These are phyloP conservation scores for Megacollybia platyphylla DNA, from an alignment of 1,284 basidiomycete species.

Conservation along the genomic window DNA sequence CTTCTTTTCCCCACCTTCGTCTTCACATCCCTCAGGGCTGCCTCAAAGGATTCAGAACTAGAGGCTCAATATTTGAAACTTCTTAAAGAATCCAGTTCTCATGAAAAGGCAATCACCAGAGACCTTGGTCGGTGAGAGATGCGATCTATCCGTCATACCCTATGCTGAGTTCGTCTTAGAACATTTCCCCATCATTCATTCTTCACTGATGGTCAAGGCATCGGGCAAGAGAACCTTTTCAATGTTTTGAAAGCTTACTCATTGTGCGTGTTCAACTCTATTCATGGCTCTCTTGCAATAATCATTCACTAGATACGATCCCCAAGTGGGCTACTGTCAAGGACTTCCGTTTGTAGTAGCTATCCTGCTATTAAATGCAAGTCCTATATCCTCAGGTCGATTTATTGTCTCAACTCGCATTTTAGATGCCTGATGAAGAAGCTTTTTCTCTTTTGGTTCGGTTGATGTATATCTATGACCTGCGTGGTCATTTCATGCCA, in stretches of 20 bases:
- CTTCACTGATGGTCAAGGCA: conserved; percentile 84
- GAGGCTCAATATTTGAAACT: conserved; percentile 80
- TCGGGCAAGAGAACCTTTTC: conserved; percentile 93
- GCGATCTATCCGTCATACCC: neutral
- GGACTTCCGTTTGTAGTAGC: conserved; percentile 94
- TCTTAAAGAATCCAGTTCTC: conserved; percentile 73
- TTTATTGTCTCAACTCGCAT: neutral
- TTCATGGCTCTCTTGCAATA: conserved; percentile 8
- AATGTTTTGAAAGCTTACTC: conserved; percentile 98
- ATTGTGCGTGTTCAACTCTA: conserved; percentile 30
- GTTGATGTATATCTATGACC: conserved; percentile 94
- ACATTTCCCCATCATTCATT: conserved; percentile 98
- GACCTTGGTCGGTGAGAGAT: conserved; percentile 67
- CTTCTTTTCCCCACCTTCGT: conserved; percentile 4
- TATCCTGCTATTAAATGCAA: conserved; percentile 81
- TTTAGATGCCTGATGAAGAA: conserved; percentile 95
- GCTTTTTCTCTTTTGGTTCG: conserved; percentile 94
- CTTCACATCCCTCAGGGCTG: conserved; percentile 39
- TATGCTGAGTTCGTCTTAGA: conserved; percentile 19
- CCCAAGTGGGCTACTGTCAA: conserved; percentile 95
- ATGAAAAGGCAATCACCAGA: conserved; percentile 89
- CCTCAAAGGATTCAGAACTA: conserved; percentile 81
- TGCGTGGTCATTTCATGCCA: conserved; percentile 91
- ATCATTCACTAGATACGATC: conserved; percentile 60
- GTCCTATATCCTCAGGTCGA: conserved; percentile 13